Base-by-base conservation (phyloP, 1,284 basidiomycete genomes). In the Xerocomus cyaneibrunnescens region DNA sequence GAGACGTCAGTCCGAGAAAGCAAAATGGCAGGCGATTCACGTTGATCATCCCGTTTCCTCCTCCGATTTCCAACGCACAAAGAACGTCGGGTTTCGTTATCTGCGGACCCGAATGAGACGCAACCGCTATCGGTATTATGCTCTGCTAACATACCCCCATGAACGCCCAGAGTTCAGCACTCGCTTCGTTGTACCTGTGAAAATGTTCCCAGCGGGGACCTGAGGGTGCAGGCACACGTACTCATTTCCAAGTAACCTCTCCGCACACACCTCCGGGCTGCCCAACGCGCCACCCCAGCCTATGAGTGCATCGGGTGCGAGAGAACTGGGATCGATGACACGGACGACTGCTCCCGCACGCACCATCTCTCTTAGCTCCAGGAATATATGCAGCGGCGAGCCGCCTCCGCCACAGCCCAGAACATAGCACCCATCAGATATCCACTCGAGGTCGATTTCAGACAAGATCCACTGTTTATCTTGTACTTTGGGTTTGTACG, bases 331-430 rank as follows among this genome's bases (percentile, higher is more conserved):
- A 54, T 73, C 70, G 28, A 77, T 60, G 13, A 81, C 73, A 21
- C 73, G 70, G 43, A 80, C 72, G 13, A 65, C 56, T 7, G 72
- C 67, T 7, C 79, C 80, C 21, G 69, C 64, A 3, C 79, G 68
- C 30, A 81, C 60, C 59, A 78, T 69, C 60, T 81, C 76, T 32
- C 79, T 69, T 7, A 77, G 64, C 55, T 75, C 73, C 17, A 79
- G 57, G 60, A 75, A 80, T 9, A 72, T 66, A 12, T 76, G 75
- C 54, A 79, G 73, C 0, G 79, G 74, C 0, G 76, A 75, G 5
- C 80, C 80, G 5, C 80, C 79, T 10, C 80, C 80, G 3, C 80
- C 80, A 14, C 75, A 77, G 2, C 79, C 80, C 6, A 82, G 64
- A 28, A 81, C 71, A 45, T 77, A 79, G 56, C 78, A 81, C 7